Evolutionary conservation across 768 basidiomycete species (phyloP), one percentile per base, ranked within the genome.

Genomic region (Leccinum fibrillosum): DNA sequence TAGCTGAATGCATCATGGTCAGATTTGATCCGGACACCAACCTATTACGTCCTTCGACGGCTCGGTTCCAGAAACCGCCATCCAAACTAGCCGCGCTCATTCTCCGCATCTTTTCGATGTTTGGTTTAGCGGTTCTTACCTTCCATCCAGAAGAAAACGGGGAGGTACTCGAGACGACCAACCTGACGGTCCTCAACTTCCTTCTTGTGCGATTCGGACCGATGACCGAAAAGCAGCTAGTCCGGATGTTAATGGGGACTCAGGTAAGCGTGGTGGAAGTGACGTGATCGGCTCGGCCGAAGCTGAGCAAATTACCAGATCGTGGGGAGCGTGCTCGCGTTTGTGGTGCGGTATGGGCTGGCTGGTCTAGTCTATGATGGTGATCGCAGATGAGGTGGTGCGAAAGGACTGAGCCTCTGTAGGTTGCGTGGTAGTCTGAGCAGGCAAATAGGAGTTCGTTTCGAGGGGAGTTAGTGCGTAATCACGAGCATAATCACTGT

Each of bases 311-410:
- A 35, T 49, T 21, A 35, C 21, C 57, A 94, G 89, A 72, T 88
- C 58, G 75, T 78, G 10, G 90, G 95, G 48, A 97, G 93, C 72
- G 65, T 83, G 4, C 54, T 90, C 10, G 97, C 92, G 8, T 98
- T 98, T 71, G 77, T 81, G 21, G 82, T 98, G 32, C 80, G 96
- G 64, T 98, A 99, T 66, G 95, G 94, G 9, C 79, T 95, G 12
- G 94, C 93, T 4, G 83, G 89, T 49, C 78, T 96, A 55, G 81
- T 97, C 47, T 99, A 97, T 69, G 95, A 96, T 67, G 94, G 92
- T 10, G 92, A 94, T 75, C 80, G 95, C 69, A 78, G 92, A 69
- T 94, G 78, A 73, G 1, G 42, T 12, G 19, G 42, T 44, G 42
- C 6, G 23, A 42, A 4, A 42, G 39, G n/a, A 42, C n/a, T 42